phyloP scores from a whole-genome alignment of 768 basidiomycete species.

The Leucocoprinus sp. region DNA sequence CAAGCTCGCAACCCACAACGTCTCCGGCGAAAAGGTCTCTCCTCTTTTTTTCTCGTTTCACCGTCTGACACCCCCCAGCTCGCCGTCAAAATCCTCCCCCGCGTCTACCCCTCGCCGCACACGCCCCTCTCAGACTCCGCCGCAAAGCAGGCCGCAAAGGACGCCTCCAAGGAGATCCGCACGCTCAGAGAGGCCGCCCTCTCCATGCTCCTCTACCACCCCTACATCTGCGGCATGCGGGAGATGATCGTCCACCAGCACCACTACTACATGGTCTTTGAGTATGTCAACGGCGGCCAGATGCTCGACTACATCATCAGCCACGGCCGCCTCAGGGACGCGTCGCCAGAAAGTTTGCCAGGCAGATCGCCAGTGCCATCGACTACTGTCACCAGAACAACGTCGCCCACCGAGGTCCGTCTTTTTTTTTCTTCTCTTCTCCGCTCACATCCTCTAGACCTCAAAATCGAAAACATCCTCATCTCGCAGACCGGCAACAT shows the following conservation, averaged over 20 bases:
- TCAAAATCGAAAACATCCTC: slow-evolving; percentile 99
- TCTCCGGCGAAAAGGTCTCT: slow-evolving; percentile 87
- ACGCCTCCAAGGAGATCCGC: slow-evolving; percentile 93
- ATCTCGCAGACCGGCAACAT: slow-evolving; percentile 98
- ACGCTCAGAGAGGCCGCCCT: slow-evolving; percentile 94
- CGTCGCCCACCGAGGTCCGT: slow-evolving; percentile 86
- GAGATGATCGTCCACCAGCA: slow-evolving; percentile 97
- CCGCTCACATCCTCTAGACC: slow-evolving; percentile 38
- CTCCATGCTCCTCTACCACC: slow-evolving; percentile 93
- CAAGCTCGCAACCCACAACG: slow-evolving; percentile 85
- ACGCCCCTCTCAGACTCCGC: slow-evolving; percentile 38
- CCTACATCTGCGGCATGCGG: slow-evolving; percentile 98
- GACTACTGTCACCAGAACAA: slow-evolving; percentile 97
- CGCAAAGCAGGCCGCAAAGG: slow-evolving; percentile 77
- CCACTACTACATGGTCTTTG: slow-evolving; percentile 99
- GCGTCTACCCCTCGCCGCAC: slow-evolving; percentile 59
- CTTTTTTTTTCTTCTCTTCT: slow-evolving; percentile 10
- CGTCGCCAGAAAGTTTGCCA: slow-evolving; percentile 93
- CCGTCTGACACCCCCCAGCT: slow-evolving; percentile 41
- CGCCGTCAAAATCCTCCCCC: slow-evolving; percentile 97
- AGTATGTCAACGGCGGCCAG: slow-evolving; percentile 98
- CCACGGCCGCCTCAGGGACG: slow-evolving; percentile 93
- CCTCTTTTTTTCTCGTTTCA: slow-evolving; percentile 10
- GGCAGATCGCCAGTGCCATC: slow-evolving; percentile 93
- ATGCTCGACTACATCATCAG: slow-evolving; percentile 99